Base-by-base conservation (phyloP, 495 filamentous ascomycete species). In the Parachaetomium inaequale region DNA sequence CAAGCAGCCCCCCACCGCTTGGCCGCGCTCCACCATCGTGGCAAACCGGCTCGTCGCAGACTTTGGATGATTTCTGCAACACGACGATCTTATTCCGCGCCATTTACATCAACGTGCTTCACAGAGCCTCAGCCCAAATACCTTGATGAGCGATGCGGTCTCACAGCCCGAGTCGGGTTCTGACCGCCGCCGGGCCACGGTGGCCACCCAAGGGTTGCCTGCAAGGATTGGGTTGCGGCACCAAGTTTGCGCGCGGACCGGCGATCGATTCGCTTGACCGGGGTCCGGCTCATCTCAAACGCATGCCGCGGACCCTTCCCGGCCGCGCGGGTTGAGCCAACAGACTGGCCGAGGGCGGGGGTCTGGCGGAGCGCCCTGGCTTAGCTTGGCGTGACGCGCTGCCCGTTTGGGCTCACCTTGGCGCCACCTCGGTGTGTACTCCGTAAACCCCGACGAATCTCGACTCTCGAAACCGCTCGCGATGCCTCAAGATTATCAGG, bases 261-360 rank as follows among this genome's bases (percentile, higher is more conserved):
- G 26, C 28, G 55, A 59, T 64, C 62, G 55, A 64, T 59, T 59
- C 62, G 62, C 50, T 36, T 56, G 50, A 46, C 55, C 49, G 40
- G 62, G 42, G 28, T n/a, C 38, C 56, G 50, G 62, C 40, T 47
- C 55, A 50, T 55, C 62, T 64, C 62, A 64, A 63, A 64, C 62
- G 40, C 56, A 12, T 51, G 32, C 57, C 56, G 38, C 57, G 32
- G 56, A 45, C 56, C 54, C 46, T 55, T 42, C 17, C 61, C 54
- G 54, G 46, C 36, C 45, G 56, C 62, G 47, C 46, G 50, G 56
- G 62, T 46, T 63, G 54, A 17, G 52, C 42, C 38, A 29, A 42
- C n/a, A 3, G 23, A 26, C 25, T 36, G 61, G 32, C 23, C 11
- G 17, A 12, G 19, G 43, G 54, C 17, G 21, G 53, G 34, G 54